Percentiles rank a stretch among this genome's conserved stretches.
These are phyloP conservation scores for Phyllosticta citribraziliensis DNA, from an alignment of 2,329 filamentous ascomycete genomes.

Conservation along the genomic window DNA sequence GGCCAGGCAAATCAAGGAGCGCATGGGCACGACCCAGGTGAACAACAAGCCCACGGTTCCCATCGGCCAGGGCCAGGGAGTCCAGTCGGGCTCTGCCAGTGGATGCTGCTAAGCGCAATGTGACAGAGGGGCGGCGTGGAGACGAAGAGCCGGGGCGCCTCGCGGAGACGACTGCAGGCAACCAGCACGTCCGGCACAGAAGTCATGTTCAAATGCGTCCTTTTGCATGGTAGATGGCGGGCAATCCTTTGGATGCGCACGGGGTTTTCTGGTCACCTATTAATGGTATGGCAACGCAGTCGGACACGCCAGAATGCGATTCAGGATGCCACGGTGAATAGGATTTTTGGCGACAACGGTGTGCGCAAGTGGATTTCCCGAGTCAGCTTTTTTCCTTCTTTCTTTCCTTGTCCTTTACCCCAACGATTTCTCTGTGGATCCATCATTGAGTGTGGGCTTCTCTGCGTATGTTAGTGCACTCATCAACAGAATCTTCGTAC, in stretches of 20 bases:
- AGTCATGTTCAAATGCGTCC: slow-evolving; percentile 10
- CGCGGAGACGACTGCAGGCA: slow-evolving; percentile 2
- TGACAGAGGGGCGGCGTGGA: slow-evolving; percentile 4
- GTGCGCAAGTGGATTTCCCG: slow-evolving; percentile 9
- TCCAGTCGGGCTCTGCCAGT: slow-evolving; percentile 74
- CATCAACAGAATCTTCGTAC: not conserved
- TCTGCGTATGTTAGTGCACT: not conserved
- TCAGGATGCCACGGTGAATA: slow-evolving; percentile 10
- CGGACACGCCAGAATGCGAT: slow-evolving; percentile 10
- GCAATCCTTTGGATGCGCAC: slow-evolving; percentile 11
- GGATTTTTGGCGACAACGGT: slow-evolving; percentile 9
- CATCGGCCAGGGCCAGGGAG: slow-evolving; percentile 88
- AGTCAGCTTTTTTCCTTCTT: slow-evolving; percentile 1
- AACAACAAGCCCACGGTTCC: slow-evolving; percentile 99
- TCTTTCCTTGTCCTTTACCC: not conserved
- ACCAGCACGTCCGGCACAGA: slow-evolving; percentile 5
- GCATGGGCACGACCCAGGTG: slow-evolving; percentile 94
- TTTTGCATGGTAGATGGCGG: slow-evolving; percentile 12
- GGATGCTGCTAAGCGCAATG: slow-evolving; percentile 66
- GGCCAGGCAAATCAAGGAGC: slow-evolving; percentile 99
- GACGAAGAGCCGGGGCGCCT: slow-evolving; percentile 4
- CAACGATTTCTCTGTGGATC: not conserved
- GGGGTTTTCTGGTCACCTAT: slow-evolving; percentile 9
- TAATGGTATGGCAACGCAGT: slow-evolving; percentile 6
- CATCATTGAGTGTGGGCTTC: not conserved